Percentiles rank a stretch among this genome's conserved stretches.
Evolutionary conservation across 1,139 yeast species (phyloP).

Genomic region (Yamadazyma siamensis): DNA sequence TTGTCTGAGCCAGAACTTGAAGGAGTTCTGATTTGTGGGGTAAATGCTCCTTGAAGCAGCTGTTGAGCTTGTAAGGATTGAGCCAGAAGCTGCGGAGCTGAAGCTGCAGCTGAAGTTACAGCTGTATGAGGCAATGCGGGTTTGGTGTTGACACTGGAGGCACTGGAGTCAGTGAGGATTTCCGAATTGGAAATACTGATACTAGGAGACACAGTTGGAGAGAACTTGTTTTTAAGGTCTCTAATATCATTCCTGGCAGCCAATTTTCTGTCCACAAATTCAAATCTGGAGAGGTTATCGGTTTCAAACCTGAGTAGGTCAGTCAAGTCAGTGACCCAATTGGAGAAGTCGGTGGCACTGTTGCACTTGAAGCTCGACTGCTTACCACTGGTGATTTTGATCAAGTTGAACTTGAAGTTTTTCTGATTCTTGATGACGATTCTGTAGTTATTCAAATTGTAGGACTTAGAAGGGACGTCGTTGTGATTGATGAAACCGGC

Average conservation of each 20-base stretch:
- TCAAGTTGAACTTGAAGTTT: constrained; percentile 33
- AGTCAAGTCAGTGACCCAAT: constrained; percentile 39
- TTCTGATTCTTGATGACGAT: constrained; percentile 33
- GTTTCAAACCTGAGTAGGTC: constrained; percentile 38
- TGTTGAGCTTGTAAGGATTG: neutral
- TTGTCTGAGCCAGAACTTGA: constrained; percentile 22
- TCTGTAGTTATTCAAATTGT: constrained; percentile 39
- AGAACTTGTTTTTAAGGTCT: neutral
- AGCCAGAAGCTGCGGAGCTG: neutral
- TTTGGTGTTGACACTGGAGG: neutral
- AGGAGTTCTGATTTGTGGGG: constrained; percentile 39
- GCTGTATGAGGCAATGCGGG: neutral
- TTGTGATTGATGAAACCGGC: constrained; percentile 44
- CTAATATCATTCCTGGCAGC: constrained; percentile 6
- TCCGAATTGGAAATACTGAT: neutral
- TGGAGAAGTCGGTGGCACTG: constrained; percentile 25
- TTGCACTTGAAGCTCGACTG: constrained; percentile 40
- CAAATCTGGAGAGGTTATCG: constrained; percentile 33
- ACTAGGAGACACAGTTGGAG: constrained; percentile 1
- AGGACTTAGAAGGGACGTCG: constrained; percentile 40
- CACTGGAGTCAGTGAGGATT: neutral
- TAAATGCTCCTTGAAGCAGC: constrained; percentile 29
- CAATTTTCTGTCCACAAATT: constrained; percentile 27
- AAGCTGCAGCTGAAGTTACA: neutral
- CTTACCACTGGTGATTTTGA: constrained; percentile 24